Base-by-base conservation (phyloP, 1,284 basidiomycete genomes). In the Lignosus rhinocerotis region DNA sequence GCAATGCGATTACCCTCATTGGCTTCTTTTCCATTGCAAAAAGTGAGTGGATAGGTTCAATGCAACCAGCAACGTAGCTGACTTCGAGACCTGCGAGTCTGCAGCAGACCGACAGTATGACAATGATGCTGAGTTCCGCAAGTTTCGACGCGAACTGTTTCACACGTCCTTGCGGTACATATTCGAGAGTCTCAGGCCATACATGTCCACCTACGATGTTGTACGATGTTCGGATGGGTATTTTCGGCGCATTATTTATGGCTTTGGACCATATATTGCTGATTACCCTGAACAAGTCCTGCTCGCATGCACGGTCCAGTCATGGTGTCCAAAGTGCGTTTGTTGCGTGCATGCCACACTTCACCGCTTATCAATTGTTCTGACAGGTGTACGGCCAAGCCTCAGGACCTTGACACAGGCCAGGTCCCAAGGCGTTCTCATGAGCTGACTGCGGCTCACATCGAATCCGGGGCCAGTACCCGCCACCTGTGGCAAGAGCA, bases 1-100 rank as follows among this genome's bases (percentile, higher is more conserved):
- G 66, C 0, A 49, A 67, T 38, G 58, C 57, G 12, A 55, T 69
- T 7, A 11, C 51, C 0, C 47, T 56, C 0, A 42, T 68, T 3
- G 67, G 39, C 0, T 70, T 70, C 42, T 41, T 66, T 4, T 53
- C 66, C 3, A 69, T 65, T 51, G 59, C 62, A 6, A 58, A 58
- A 44, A 38, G 63, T 63, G 21, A 30, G 56, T 50, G 17, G 17
- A 32, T 19, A 25, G 21, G 14, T 19, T 17, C 16, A 16, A 16
- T 6, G 17, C 39, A 17, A n/a, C n/a, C 39, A 10, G 10, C 2
- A 7, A 12, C 25, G 11, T 39, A 7, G 34, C 34, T 36, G 34
- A 36, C 34, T 12, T 36, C 12, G 34, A 12, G 34, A 12, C 34
- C 34, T 12, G 34, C 12, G 34, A 36, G 34, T 12, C 34, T 19